phyloP scores from a whole-genome alignment of 1,284 basidiomycete genomes.

The Leccinum angustisporum region DNA sequence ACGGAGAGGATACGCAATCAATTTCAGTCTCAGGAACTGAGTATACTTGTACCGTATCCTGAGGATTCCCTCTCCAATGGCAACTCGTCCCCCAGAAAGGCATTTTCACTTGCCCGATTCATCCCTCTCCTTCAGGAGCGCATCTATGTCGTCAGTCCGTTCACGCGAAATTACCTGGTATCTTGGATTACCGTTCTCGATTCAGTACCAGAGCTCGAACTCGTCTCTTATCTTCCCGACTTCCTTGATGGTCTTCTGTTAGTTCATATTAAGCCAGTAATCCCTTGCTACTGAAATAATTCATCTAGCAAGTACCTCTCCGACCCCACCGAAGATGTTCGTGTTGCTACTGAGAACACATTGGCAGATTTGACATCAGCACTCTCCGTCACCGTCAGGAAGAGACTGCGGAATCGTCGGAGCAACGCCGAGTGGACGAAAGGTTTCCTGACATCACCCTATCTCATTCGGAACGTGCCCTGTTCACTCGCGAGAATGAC shows the following conservation, averaged over 20 bases:
- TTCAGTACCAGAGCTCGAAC: constrained; percentile 94
- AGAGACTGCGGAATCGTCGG: constrained; percentile 46
- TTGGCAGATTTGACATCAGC: constrained; percentile 89
- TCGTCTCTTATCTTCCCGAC: constrained; percentile 92
- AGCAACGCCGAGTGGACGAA: constrained; percentile 44
- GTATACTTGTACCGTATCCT: constrained; percentile 66
- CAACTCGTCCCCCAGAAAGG: constrained; percentile 55
- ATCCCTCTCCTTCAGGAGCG: constrained; percentile 92
- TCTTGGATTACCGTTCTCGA: constrained; percentile 97
- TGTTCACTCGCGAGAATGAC: constrained; percentile 56
- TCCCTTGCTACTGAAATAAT: constrained; percentile 13
- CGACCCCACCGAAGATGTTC: constrained; percentile 93
- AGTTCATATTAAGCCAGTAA: constrained; percentile 37
- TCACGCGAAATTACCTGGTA: constrained; percentile 94
- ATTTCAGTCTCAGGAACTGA: constrained; percentile 42
- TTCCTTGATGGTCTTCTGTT: constrained; percentile 93
- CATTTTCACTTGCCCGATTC: constrained; percentile 93
- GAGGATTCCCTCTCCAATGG: constrained; percentile 50
- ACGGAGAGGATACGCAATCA: constrained; percentile 63
- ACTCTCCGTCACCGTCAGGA: constrained; percentile 64
- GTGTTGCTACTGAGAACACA: constrained; percentile 88
- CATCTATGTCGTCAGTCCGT: constrained; percentile 94
- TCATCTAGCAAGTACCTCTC: constrained; percentile 84
- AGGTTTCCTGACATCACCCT: constrained; percentile 50
- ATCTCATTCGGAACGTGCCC: constrained; percentile 49